These are phyloP conservation scores for Microascus cirrosus DNA, from an alignment of 2,329 filamentous ascomycete genomes.

Conservation along the genomic window DNA sequence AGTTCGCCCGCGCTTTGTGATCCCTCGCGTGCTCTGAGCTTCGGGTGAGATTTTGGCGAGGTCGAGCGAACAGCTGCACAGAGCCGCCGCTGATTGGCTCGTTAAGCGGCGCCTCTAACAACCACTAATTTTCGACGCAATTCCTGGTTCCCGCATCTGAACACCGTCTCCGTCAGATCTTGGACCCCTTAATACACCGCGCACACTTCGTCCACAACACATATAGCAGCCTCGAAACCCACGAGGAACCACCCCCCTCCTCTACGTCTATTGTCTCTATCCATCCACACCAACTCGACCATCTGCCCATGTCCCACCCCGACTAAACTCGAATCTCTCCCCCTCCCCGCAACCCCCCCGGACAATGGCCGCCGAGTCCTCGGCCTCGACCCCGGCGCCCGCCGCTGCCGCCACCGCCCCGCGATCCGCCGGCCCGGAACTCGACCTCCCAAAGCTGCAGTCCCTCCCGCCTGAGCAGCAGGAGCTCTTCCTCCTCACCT, in stretches of 20 bases:
- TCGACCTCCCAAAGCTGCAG: slow-evolving; percentile 84
- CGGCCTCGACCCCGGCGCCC: slow-evolving; percentile 25
- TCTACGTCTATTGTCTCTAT: neutral
- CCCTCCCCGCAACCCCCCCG: neutral
- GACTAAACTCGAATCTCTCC: neutral
- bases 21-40: neutral
- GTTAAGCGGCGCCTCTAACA: neutral
- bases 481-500: slow-evolving; percentile 84
- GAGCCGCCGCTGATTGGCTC: neutral
- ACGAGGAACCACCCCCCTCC: neutral
- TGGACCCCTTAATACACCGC: neutral
- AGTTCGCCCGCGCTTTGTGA: neutral
- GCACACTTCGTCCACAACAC: too few species aligned
- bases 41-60: neutral
- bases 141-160: neutral
- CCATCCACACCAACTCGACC: neutral
- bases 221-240: neutral
- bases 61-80: neutral
- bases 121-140: neutral
- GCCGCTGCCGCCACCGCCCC: slow-evolving; percentile 15
- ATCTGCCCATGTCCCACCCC: neutral
- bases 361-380: neutral
- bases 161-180: neutral
- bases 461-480: slow-evolving; percentile 88
- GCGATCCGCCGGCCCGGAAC: slow-evolving; percentile 54